phyloP scores from a whole-genome alignment of 305 asterid genomes.

The Plantago lanceolata region DNA sequence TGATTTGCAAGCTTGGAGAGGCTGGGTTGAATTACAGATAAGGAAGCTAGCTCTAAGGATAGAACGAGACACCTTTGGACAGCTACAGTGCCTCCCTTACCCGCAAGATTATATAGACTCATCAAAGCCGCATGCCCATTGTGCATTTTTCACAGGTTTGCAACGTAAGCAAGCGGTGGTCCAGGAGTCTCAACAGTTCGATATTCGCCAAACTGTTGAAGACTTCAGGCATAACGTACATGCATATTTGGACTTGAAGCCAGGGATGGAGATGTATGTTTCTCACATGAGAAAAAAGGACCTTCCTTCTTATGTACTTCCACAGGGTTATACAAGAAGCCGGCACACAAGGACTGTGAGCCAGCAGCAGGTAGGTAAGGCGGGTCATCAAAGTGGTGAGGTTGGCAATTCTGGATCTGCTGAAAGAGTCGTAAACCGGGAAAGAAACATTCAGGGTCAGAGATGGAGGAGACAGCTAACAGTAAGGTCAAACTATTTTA shows the following conservation, averaged over 20 bases:
- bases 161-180: constrained; percentile 68
- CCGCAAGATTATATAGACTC: constrained; percentile 71
- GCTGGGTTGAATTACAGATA: constrained; percentile 94
- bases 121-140: constrained; percentile 62
- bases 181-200: constrained; percentile 92
- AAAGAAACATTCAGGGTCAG: constrained; percentile 45
- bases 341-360: constrained; percentile 41
- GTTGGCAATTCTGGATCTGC: constrained; percentile 37
- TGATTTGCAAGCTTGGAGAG: constrained; percentile 95
- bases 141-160: constrained; percentile 86
- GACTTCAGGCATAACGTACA: constrained; percentile 73
- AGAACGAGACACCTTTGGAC: constrained; percentile 86
- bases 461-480: constrained; percentile 35
- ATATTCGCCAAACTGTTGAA: constrained; percentile 85
- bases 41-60: constrained; percentile 92
- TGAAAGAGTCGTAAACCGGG: constrained; percentile 46
- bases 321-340: constrained; percentile 69
- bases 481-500: constrained; percentile 39
- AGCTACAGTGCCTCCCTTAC: constrained; percentile 85
- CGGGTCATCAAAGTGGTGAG: constrained; percentile 29
- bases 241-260: constrained; percentile 72
- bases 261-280: constrained; percentile 85
- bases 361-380: constrained; percentile 37
- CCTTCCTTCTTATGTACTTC: constrained; percentile 71
- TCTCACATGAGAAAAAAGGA: constrained; percentile 88